Evolutionary conservation across 208 protist genomes (phyloP).

Genomic region (Trypanosoma rangeli): DNA sequence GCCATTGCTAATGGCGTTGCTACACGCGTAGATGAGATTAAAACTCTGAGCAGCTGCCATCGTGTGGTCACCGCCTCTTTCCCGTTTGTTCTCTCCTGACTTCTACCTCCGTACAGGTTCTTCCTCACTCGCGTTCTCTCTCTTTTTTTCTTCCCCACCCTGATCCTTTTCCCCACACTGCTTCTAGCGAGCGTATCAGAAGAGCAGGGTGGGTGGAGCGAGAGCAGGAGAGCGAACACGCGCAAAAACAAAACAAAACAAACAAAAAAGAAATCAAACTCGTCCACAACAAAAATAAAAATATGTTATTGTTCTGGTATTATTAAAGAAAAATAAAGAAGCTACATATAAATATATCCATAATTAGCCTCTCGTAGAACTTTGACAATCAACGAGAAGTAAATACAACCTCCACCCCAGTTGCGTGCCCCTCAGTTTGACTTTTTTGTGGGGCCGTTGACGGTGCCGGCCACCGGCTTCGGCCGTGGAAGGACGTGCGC

Average conservation of each 20-base stretch:
- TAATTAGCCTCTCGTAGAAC: too few species aligned
- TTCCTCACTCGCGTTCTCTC: background rate
- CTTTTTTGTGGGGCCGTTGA: slow-evolving; percentile 23
- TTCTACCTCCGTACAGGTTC: background rate
- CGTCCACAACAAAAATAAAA: too few species aligned
- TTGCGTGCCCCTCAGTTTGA: background rate
- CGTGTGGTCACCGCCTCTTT: background rate
- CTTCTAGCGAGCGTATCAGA: too few species aligned
- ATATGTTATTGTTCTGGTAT: too few species aligned
- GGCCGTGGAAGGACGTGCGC: slow-evolving; percentile 57
- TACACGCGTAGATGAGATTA: background rate
- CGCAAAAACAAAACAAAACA: too few species aligned
- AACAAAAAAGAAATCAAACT: too few species aligned
- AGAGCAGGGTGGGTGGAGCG: background rate
- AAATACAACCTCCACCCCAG: background rate
- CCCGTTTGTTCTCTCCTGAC: background rate
- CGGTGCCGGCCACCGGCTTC: background rate
- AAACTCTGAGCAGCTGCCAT: background rate
- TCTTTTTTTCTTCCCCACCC: background rate
- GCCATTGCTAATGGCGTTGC: background rate
- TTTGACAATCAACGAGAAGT: too few species aligned
- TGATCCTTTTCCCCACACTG: background rate
- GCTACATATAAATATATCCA: too few species aligned
- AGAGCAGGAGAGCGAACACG: too few species aligned
- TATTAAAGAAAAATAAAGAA: too few species aligned